Conservation (phyloP, 2,329 filamentous ascomycete species). For the Colletotrichum sp. region DNA sequence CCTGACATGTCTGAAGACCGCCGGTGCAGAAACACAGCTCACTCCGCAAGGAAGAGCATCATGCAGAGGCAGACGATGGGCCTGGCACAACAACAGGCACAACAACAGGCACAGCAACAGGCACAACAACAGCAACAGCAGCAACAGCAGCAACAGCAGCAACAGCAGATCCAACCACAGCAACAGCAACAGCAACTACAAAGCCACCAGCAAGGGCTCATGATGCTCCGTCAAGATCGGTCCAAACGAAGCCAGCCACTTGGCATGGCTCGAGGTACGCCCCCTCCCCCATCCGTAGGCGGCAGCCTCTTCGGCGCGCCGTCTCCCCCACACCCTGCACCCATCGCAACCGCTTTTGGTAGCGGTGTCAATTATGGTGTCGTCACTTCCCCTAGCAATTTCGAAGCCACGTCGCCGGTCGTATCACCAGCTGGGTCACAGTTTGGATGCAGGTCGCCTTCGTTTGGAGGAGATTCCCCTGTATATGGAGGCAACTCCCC, state of each 20-base stretch:
- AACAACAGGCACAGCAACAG: neutral
- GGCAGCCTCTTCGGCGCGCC: neutral
- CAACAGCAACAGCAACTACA: neutral
- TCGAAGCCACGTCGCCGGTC: neutral
- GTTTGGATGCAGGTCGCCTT: neutral
- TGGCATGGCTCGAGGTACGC: neutral
- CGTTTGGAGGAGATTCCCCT: neutral
- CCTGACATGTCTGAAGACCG: neutral
- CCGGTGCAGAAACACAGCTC: neutral
- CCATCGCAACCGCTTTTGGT: neutral
- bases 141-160: neutral
- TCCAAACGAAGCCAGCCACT: neutral
- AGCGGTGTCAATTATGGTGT: neutral
- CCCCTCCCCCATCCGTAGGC: neutral
- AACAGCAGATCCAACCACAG: neutral
- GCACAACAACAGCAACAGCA: neutral
- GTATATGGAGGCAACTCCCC: neutral
- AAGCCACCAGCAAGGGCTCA: accelerated
- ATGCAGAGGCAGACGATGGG: neutral
- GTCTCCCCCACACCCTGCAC: neutral
- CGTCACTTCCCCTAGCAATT: neutral
- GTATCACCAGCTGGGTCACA: neutral
- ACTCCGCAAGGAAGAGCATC: neutral
- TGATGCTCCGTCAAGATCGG: neutral
- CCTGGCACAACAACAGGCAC: neutral